Evolutionary conservation across 768 basidiomycete genomes (phyloP), one percentile per base, ranked within the genome.

Genomic region (Trametes punicea): DNA sequence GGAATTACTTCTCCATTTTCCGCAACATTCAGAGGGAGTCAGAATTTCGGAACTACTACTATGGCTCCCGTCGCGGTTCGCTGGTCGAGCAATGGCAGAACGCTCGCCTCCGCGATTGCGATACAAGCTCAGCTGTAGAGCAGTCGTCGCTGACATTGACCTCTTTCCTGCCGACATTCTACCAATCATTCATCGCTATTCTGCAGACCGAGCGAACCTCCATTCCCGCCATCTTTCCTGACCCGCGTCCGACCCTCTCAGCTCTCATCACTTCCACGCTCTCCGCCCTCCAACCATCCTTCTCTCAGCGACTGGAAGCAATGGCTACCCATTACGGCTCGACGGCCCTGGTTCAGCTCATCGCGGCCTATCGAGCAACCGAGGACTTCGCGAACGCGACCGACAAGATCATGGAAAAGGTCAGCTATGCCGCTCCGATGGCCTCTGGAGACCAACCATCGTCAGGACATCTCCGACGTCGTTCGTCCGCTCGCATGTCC

Each of bases 41-140:
- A 2, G 97, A 98, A 69, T 99, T 96, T 69, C 80, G 90, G 56
- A 89, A 88, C 65, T 98, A 97, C 68, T 99, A 98, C 74, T 91
- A 93, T 71, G 90, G 90, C 11, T 87, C 91, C 9, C 78, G 92
- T 26, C 77, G 93, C 53, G 76, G 80, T 13, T 63, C 75, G 15
- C 70, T 96, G 13, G 75, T 91, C 38, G 73, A 81, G 15, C 64
- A 78, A 55, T 98, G 96, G 96, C 79, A 83, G 62, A 73, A 74
- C 25, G 81, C 80, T 1, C 66, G 67, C 0, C 71, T 94, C 30
- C 65, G 70, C 1, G 85, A 87, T 59, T 78, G 77, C 46, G 78
- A 77, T n/a, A 56, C 69, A n/a, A 62, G 67, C 11, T 52, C 68
- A 7, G 27, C 61, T 6, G 31, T 68, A 7, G 65, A 30, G 11